Conservation (phyloP, 2,329 filamentous ascomycete genomes). For the Epichloe bromicola region DNA sequence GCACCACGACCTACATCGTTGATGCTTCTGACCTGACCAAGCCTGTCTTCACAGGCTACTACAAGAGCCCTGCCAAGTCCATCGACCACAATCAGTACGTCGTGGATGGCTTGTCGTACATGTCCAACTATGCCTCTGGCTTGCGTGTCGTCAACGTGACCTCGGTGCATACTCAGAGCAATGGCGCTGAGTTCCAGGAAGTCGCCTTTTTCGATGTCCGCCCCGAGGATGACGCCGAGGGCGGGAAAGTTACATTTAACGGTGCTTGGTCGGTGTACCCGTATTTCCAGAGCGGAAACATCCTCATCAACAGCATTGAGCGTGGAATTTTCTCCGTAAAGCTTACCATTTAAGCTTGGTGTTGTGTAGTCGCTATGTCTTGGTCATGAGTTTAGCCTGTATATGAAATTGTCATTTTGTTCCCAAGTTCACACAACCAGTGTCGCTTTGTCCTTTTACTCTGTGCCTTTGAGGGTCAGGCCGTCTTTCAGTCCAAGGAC, state of each 20-base stretch:
- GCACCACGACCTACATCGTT: conserved; percentile 23
- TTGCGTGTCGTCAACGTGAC: conserved; percentile 24
- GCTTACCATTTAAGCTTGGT: conserved; percentile 6
- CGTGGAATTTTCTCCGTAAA: conserved; percentile 31
- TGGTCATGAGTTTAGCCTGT: no score
- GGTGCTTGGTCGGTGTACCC: conserved; percentile 35
- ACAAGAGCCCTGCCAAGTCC: conserved; percentile 23
- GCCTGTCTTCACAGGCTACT: conserved; percentile 25
- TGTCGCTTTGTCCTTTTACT: conserved; percentile 26
- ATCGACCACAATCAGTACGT: conserved; percentile 37
- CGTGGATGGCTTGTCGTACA: conserved; percentile 27
- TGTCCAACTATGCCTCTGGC: conserved; percentile 34
- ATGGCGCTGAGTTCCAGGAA: no score
- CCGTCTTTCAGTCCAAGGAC: no score
- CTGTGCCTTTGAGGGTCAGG: conserved; percentile 33
- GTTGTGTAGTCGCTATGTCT: no score
- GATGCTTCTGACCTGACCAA: conserved; percentile 16
- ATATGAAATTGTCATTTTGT: no score
- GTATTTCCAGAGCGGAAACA: conserved; percentile 30
- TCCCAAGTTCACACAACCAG: no score
- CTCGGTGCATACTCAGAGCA: conserved; percentile 10
- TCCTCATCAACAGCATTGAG: conserved; percentile 35
- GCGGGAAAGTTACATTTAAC: conserved; percentile 30
- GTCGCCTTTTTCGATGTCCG: conserved; percentile 6
- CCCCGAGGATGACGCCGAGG: conserved; percentile 30